These are phyloP conservation scores for Dichotomopilus funicola DNA, from an alignment of 2,329 filamentous ascomycete species.

Conservation along the genomic window DNA sequence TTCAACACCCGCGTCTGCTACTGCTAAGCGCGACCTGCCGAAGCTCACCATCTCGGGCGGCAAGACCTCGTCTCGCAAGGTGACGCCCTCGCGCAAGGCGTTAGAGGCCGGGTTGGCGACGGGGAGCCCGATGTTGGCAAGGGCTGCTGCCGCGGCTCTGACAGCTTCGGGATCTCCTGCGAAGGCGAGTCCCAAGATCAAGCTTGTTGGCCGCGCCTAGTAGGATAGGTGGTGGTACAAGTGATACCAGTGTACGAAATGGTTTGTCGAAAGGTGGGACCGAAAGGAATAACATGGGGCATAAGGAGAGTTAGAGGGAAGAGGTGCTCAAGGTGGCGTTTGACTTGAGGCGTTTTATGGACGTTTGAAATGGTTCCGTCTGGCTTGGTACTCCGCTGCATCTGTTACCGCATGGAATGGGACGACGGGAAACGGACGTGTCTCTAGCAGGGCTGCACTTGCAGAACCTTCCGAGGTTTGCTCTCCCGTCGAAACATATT, in stretches of 20 bases:
- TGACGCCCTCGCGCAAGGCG: conserved; percentile 22
- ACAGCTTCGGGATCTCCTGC: not conserved
- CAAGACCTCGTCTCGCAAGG: conserved; percentile 18
- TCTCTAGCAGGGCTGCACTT: too few species aligned
- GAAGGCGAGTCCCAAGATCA: not conserved
- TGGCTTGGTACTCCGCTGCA: too few species aligned
- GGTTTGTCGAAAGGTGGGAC: too few species aligned
- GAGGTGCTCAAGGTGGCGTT: not conserved
- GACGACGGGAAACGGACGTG: too few species aligned
- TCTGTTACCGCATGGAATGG: too few species aligned
- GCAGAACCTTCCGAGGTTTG: too few species aligned
- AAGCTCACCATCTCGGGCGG: conserved; percentile 2
- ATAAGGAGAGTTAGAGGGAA: not conserved
- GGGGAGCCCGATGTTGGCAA: not conserved
- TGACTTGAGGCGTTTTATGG: not conserved
- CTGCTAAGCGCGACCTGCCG: not conserved
- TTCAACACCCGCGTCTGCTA: not conserved
- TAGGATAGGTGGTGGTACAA: not conserved
- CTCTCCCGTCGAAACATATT: too few species aligned
- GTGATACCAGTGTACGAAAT: too few species aligned
- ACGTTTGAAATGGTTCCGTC: not conserved
- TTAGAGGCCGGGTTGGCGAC: conserved; percentile 12
- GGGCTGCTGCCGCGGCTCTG: too few species aligned
- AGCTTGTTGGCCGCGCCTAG: not conserved
- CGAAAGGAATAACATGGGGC: not conserved